Conservation (phyloP, 495 filamentous ascomycete genomes). For the Xylaria flabelliformis region DNA sequence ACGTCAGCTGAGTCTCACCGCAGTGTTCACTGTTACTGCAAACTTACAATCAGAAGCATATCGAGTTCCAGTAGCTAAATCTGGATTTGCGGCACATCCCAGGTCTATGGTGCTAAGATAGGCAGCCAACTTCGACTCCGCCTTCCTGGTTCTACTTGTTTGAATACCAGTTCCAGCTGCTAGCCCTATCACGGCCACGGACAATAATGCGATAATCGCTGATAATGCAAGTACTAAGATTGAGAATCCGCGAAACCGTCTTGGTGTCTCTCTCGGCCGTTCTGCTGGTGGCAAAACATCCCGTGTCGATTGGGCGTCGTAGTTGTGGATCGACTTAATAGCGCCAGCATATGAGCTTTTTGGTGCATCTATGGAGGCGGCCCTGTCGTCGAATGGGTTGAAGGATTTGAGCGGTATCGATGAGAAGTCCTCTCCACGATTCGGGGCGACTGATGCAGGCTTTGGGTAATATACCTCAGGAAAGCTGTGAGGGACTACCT, state of each 20-base stretch:
- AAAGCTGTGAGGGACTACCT: slow-evolving; percentile 45
- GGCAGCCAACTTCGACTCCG: slow-evolving; percentile 38
- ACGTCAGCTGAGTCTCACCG: background rate
- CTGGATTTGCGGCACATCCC: slow-evolving; percentile 44
- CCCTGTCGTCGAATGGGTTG: background rate
- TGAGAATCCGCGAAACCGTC: slow-evolving; percentile 44
- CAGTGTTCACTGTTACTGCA: slow-evolving; percentile 13
- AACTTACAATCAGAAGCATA: slow-evolving; percentile 40
- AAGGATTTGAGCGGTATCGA: slow-evolving; percentile 12
- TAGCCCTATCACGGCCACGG: slow-evolving; percentile 51
- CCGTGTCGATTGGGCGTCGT: slow-evolving; percentile 5
- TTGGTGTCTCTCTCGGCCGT: slow-evolving; percentile 21
- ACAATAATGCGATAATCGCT: slow-evolving; percentile 47
- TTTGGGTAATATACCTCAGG: slow-evolving; percentile 46
- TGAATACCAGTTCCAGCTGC: slow-evolving; percentile 52
- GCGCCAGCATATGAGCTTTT: background rate
- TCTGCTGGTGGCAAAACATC: slow-evolving; percentile 27
- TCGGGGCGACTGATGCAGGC: slow-evolving; percentile 30
- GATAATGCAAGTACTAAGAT: slow-evolving; percentile 50
- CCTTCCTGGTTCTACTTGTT: slow-evolving; percentile 47
- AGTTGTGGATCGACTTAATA: background rate
- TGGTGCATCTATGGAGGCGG: slow-evolving; percentile 4
- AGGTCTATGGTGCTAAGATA: slow-evolving; percentile 40
- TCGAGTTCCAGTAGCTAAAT: slow-evolving; percentile 37
- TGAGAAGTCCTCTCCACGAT: slow-evolving; percentile 23